These are phyloP conservation scores for Maudiozyma bulderi DNA, from an alignment of 805 yeast species.

Conservation along the genomic window DNA sequence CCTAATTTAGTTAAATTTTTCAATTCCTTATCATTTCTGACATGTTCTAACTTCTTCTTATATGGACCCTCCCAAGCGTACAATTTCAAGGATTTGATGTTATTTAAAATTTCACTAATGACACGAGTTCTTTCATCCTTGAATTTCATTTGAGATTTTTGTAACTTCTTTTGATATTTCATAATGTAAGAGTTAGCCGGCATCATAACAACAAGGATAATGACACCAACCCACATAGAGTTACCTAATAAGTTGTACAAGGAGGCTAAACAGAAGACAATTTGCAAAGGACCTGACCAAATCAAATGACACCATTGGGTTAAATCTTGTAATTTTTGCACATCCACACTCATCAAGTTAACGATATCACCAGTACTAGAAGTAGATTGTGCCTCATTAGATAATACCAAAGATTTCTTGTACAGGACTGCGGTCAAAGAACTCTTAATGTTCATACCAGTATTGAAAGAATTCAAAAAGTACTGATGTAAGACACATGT, in stretches of 20 bases:
- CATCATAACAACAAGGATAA: conserved; percentile 64
- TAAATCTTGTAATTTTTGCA: conserved; percentile 78
- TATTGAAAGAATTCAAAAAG: conserved; percentile 61
- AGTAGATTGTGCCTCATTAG: conserved; percentile 60
- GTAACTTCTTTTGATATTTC: conserved; percentile 57
- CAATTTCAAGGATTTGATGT: conserved; percentile 83
- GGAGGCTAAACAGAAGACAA: conserved; percentile 62
- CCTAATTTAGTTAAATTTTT: conserved; percentile 68
- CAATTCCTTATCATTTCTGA: conserved; percentile 83
- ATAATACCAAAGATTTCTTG: conserved; percentile 55
- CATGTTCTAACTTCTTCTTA: conserved; percentile 58
- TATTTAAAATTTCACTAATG: conserved; percentile 79
- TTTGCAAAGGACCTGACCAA: conserved; percentile 93
- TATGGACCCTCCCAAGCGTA: conserved; percentile 95
- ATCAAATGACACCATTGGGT: conserved; percentile 67
- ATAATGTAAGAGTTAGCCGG: conserved; percentile 71
- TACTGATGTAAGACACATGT: conserved; percentile 72
- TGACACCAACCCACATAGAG: conserved; percentile 95
- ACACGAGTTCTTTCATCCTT: conserved; percentile 90
- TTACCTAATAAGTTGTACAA: conserved; percentile 67
- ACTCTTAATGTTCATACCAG: conserved; percentile 69
- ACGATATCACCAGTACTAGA: conserved; percentile 89
- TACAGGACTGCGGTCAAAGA: conserved; percentile 60
- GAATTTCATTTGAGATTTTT: conserved; percentile 76
- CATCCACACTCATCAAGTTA: conserved; percentile 88